Percentiles rank a stretch among this genome's conserved stretches.
Conservation (phyloP, 2,329 filamentous ascomycete species). For the Fusarium nygamai region DNA sequence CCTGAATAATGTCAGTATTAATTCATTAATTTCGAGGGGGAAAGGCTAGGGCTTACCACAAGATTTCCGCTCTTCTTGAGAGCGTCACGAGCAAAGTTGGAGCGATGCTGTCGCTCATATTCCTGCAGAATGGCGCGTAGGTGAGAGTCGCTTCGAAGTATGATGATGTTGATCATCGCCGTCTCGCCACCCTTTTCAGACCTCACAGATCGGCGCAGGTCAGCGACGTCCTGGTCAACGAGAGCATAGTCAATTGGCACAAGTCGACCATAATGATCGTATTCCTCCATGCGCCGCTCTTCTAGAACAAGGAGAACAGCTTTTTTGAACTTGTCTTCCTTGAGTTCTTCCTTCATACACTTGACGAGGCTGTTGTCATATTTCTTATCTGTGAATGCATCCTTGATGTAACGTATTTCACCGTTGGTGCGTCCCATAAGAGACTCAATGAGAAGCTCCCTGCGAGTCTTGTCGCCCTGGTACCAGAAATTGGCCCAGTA, state of each 20-base stretch:
- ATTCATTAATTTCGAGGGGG: not conserved
- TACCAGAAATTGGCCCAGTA: slow-evolving; percentile 99
- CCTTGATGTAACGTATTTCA: slow-evolving; percentile 89
- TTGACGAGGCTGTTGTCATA: slow-evolving; percentile 82
- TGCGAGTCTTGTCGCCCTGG: slow-evolving; percentile 83
- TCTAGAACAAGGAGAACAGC: slow-evolving; percentile 87
- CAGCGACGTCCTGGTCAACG: slow-evolving; percentile 76
- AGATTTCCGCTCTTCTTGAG: slow-evolving; percentile 90
- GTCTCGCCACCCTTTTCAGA: slow-evolving; percentile 85
- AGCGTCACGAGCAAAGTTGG: slow-evolving; percentile 89
- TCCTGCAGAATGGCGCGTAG: slow-evolving; percentile 79
- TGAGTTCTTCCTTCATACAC: slow-evolving; percentile 93
- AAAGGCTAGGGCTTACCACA: slow-evolving; percentile 73
- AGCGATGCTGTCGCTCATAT: slow-evolving; percentile 77
- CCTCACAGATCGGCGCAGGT: slow-evolving; percentile 73
- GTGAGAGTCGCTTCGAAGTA: slow-evolving; percentile 83
- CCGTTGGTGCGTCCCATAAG: slow-evolving; percentile 89
- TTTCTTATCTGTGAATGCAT: slow-evolving; percentile 89
- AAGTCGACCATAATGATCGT: slow-evolving; percentile 69
- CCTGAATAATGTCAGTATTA: slow-evolving; percentile 63
- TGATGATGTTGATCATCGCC: slow-evolving; percentile 85
- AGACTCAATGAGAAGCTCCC: slow-evolving; percentile 91
- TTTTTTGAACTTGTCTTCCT: slow-evolving; percentile 94
- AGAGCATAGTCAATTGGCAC: slow-evolving; percentile 67
- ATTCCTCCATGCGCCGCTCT: slow-evolving; percentile 84